Percentiles rank a stretch among this genome's conserved stretches.
These are phyloP conservation scores for Ophiorrhiza pumila DNA, from an alignment of 257 asterid species.

Conservation along the genomic window DNA sequence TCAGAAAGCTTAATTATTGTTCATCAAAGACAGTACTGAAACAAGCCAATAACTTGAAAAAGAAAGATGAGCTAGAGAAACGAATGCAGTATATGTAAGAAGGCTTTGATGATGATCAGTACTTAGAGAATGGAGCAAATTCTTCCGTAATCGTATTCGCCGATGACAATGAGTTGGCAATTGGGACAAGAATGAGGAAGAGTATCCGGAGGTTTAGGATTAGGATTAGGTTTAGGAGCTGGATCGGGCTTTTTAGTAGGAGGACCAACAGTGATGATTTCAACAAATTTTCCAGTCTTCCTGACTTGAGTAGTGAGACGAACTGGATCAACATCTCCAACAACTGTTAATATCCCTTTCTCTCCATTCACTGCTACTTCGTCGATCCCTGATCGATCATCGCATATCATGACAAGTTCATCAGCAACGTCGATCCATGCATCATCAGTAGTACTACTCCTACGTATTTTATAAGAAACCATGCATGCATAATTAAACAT, in stretches of 20 bases:
- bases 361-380: not conserved
- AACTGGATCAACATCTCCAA: conserved; percentile 22
- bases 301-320: not conserved
- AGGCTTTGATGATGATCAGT: too few relatives aligned
- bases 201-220: not conserved
- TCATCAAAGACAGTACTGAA: too few relatives aligned
- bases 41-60: too few relatives aligned
- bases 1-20: too few relatives aligned
- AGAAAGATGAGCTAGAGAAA: too few relatives aligned
- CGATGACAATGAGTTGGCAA: not conserved
- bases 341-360: conserved; percentile 19
- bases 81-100: too few relatives aligned
- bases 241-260: conserved; percentile 10
- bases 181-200: conserved; percentile 15
- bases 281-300: conserved; percentile 4
- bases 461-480: too few relatives aligned
- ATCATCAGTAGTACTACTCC: too few relatives aligned
- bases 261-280: conserved; percentile 18
- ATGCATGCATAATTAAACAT: too few relatives aligned
- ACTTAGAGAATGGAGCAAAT: conserved; percentile 20
- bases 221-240: not conserved
- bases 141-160: not conserved
- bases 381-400: conserved; percentile 18
- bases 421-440: too few relatives aligned
- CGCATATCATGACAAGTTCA: too few relatives aligned